Evolutionary conservation across 805 yeast genomes (phyloP).

Genomic region (Schwanniomyces pseudopolymorphus): DNA sequence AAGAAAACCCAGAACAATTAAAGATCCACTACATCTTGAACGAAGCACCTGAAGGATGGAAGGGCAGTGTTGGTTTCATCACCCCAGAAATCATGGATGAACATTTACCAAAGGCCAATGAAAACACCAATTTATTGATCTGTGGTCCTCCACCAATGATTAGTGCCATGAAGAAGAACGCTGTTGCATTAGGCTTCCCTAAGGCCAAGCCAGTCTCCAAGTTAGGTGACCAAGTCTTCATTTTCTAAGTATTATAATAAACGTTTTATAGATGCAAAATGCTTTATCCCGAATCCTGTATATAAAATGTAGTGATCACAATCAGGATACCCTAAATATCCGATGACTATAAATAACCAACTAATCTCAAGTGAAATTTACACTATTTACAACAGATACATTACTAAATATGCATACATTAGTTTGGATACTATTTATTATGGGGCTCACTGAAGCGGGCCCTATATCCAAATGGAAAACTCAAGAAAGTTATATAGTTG

Average conservation of each 20-base stretch:
- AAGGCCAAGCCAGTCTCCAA: conserved; percentile 89
- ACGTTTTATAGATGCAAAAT: conserved; percentile 1
- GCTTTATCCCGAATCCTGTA: not conserved
- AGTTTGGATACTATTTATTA: not conserved
- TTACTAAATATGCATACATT: not conserved
- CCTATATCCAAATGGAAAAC: conserved; percentile 17
- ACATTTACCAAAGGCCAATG: conserved; percentile 60
- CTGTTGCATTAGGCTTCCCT: conserved; percentile 68
- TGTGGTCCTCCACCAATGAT: conserved; percentile 97
- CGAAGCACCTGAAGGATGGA: conserved; percentile 71
- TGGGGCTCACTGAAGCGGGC: conserved; percentile 2
- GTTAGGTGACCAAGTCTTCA: conserved; percentile 87
- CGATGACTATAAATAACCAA: not conserved
- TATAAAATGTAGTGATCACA: not conserved
- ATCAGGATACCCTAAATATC: not conserved
- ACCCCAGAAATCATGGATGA: conserved; percentile 69
- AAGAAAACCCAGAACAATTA: conserved; percentile 57
- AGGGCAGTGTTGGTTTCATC: conserved; percentile 75
- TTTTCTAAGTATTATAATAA: conserved; percentile 48
- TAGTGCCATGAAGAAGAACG: conserved; percentile 77
- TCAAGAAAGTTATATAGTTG: conserved; percentile 18
- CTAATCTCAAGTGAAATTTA: not conserved
- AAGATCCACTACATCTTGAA: conserved; percentile 73
- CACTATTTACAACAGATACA: not conserved
- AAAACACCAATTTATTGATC: conserved; percentile 67